Evolutionary conservation across 2,329 filamentous ascomycete genomes (phyloP).

Genomic region (Pezicula radicicola): DNA sequence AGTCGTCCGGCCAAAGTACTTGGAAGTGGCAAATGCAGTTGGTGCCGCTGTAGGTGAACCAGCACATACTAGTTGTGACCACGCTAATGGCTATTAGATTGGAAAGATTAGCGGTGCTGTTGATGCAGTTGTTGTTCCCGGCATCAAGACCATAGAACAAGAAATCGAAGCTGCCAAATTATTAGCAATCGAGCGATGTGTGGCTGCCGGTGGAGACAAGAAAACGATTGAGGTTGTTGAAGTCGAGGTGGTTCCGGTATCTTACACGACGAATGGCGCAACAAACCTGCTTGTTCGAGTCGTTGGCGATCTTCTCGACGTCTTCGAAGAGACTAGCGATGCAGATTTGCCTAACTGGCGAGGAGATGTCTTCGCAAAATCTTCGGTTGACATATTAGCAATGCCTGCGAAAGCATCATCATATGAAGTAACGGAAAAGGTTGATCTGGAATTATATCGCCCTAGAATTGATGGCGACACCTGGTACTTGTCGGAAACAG

Average conservation of each 20-base stretch:
- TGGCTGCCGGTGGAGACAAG: constrained; percentile 23
- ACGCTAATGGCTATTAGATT: constrained; percentile 15
- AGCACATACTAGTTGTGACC: neutral
- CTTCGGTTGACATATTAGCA: neutral
- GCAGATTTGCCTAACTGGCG: constrained; percentile 1
- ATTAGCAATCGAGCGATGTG: constrained; percentile 20
- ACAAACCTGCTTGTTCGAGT: constrained; percentile 24
- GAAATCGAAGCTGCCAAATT: constrained; percentile 21
- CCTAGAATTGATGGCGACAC: constrained; percentile 47
- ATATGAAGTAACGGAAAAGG: constrained; percentile 17
- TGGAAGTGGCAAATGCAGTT: constrained; percentile 57
- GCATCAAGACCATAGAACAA: constrained; percentile 15
- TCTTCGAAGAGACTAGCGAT: constrained; percentile 11
- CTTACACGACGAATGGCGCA: constrained; percentile 26
- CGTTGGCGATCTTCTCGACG: constrained; percentile 22
- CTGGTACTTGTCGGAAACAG: constrained; percentile 57
- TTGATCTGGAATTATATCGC: constrained; percentile 25
- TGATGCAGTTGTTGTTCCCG: constrained; percentile 24
- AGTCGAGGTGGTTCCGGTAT: constrained; percentile 24
- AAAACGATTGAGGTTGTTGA: constrained; percentile 25
- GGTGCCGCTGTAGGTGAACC: constrained; percentile 48
- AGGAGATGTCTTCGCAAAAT: neutral
- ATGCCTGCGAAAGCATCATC: constrained; percentile 18
- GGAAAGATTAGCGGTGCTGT: constrained; percentile 25
- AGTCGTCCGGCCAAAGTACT: constrained; percentile 47